These are phyloP conservation scores for Quercus berberidifolia DNA, from an alignment of 306 rosid genomes.

Conservation along the genomic window DNA sequence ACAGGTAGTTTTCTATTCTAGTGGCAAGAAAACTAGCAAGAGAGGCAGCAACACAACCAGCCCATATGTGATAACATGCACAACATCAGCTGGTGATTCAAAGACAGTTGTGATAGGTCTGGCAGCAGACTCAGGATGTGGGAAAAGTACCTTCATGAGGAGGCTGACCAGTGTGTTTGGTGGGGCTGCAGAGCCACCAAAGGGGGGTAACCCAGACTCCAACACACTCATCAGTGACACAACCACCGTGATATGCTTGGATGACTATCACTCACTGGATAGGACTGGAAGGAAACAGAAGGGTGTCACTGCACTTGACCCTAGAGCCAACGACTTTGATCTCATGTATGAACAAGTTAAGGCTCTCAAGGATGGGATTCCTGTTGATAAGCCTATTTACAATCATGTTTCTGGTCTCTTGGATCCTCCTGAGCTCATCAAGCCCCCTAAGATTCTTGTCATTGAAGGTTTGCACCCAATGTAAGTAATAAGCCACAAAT, in stretches of 20 bases:
- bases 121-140: constrained; percentile 98
- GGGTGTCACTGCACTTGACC: constrained; percentile 98
- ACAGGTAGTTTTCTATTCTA: constrained; percentile 69
- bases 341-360: constrained; percentile 97
- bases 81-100: constrained; percentile 40
- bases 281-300: constrained; percentile 90
- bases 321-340: constrained; percentile 89
- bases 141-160: constrained; percentile 98
- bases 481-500: constrained; percentile 43
- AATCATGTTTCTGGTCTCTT: constrained; percentile 94
- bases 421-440: constrained; percentile 91
- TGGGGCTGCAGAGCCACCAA: constrained; percentile 94
- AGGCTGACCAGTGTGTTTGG: constrained; percentile 95
- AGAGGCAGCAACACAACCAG: constrained; percentile 3
- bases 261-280: constrained; percentile 92
- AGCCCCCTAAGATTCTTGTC: constrained; percentile 94
- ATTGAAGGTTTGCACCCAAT: constrained; percentile 99
- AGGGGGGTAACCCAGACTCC: constrained; percentile 93
- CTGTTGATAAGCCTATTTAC: constrained; percentile 86
- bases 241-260: constrained; percentile 91
- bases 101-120: constrained; percentile 93
- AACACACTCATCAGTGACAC: constrained; percentile 97
- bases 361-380: constrained; percentile 65
- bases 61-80: constrained; percentile 61
- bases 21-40: constrained; percentile 33